Conservation (phyloP, 2,329 filamentous ascomycete genomes). For the Hymenoscyphus salicellus region DNA sequence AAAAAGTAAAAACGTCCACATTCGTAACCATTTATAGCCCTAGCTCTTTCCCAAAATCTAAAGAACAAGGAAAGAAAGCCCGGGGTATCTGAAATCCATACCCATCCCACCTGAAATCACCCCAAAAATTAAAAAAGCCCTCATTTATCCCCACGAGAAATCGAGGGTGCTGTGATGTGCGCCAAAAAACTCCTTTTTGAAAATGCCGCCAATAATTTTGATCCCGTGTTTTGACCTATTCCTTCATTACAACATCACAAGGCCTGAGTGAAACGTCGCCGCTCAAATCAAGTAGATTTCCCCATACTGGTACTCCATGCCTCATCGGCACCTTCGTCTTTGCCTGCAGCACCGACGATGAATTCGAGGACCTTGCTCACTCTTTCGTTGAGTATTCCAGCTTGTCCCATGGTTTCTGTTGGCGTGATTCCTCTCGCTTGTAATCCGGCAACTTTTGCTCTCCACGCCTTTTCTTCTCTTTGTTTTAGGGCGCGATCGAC, state of each 20-base stretch:
- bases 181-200: neutral
- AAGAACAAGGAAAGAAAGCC: neutral
- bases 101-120: neutral
- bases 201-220: constrained; percentile 1
- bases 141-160: neutral
- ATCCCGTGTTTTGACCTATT: neutral
- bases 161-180: neutral
- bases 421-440: constrained; percentile 36
- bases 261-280: neutral
- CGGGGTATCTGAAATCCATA: neutral
- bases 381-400: constrained; percentile 40
- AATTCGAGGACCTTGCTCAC: constrained; percentile 41
- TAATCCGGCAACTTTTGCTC: constrained; percentile 38
- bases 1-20: neutral
- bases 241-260: neutral
- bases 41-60: constrained; percentile 2
- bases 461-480: constrained; percentile 39
- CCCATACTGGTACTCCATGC: constrained; percentile 33
- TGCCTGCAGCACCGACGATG: constrained; percentile 41
- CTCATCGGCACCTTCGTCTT: constrained; percentile 40
- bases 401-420: constrained; percentile 30
- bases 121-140: too few relatives aligned
- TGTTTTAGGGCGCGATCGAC: constrained; percentile 40
- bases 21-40: neutral
- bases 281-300: constrained; percentile 16